Conservation (phyloP, 306 rosid species). For the Ziziphus jujuba region DNA sequence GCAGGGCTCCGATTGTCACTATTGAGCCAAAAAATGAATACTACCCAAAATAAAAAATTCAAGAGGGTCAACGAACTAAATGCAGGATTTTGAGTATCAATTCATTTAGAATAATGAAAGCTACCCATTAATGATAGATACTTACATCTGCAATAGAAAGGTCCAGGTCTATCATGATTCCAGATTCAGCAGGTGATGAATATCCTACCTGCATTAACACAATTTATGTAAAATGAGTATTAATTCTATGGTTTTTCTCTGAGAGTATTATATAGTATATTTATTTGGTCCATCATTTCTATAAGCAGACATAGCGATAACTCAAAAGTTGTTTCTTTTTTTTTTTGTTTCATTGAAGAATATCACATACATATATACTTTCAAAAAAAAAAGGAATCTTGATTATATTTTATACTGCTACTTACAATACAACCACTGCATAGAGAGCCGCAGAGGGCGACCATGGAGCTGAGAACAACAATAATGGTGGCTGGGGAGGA, state of each 20-base stretch:
- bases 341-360: conserved; percentile 21
- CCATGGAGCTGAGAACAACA: conserved; percentile 27
- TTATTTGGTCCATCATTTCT: too few species aligned
- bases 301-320: too few species aligned
- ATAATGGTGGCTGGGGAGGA: background rate
- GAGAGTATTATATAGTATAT: conserved; percentile 2
- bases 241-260: background rate
- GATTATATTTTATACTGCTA: background rate
- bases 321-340: too few species aligned
- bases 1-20: conserved; percentile 24
- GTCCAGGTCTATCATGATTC: conserved; percentile 35
- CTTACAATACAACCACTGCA: conserved; percentile 25
- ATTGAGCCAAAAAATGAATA: conserved; percentile 28
- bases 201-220: conserved; percentile 29
- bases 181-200: conserved; percentile 35
- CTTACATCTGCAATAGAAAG: conserved; percentile 25
- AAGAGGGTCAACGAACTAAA: background rate
- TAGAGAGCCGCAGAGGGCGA: conserved; percentile 23
- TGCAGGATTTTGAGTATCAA: background rate
- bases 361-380: background rate
- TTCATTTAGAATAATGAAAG: background rate
- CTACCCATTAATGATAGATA: background rate
- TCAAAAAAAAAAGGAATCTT: too few species aligned
- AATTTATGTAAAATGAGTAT: background rate
- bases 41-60: background rate